Evolutionary conservation across 164 flowering plant genomes (phyloP), one percentile per base, ranked within the genome.

Genomic region (Liriodendron chinense): DNA sequence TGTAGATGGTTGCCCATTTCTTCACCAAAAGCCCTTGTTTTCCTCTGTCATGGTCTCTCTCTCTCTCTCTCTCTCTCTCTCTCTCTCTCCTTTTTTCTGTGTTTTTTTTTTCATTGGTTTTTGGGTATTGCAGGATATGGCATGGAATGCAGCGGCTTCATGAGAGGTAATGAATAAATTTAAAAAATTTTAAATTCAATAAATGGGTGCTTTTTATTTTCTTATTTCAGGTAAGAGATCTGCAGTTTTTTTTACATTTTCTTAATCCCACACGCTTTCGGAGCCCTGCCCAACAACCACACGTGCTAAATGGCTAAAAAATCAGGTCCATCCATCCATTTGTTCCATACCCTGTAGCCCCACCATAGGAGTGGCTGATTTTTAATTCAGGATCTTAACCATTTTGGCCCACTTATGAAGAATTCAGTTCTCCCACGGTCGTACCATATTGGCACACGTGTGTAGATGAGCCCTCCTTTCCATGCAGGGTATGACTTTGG

Each of bases 121-220:
- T 24, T 83, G 81, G 70, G 2, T 64, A 12, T 84, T 86, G 87
- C 93, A 94, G 98, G 98, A 16, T 94, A 94, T 85, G 98, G 98
- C 72, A 93, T 93, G 97, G 98, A 94, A 76, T 94, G 98, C 92
- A 89, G 98, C 75, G 80, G 83, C 23, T 93, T 78, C 91, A 94
- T 94, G 98, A 93, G 77, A 89, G 98, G 98, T 94, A 90, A 80
- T 80, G 5, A 1, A n/a, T 43, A 47, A 47, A 43, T 69, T 18
- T 20, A 9, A 63, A 72, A 25, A 67, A 26, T 21, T n/a, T n/a
- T n/a, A n/a, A 47, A 69, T n/a, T 26, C 43, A 66, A 13, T 22
- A 24, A 22, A 22, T 65, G 21, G 21, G 9, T 65, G 21, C 34
- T 65, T 65, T 65, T 65, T 10, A 65, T 21, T 21, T 23, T 65